Evolutionary conservation across 345 rosid species (phyloP).

Genomic region (Citrus sp.): DNA sequence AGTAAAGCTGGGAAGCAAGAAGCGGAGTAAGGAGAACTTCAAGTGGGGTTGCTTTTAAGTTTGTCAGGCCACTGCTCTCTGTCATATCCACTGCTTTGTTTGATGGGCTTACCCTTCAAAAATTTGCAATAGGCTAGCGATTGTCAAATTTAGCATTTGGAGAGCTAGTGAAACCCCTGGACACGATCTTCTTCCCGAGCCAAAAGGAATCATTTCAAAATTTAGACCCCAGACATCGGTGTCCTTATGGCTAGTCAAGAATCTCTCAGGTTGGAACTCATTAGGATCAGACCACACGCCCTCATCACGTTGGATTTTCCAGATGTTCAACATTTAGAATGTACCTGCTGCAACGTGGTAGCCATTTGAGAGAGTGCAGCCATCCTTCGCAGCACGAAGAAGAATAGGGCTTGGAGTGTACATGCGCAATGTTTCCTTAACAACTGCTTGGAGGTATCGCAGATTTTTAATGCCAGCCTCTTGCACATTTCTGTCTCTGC

Average conservation of each 20-base stretch:
- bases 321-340: background rate
- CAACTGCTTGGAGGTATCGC: slow-evolving; percentile 21
- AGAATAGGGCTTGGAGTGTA: slow-evolving; percentile 26
- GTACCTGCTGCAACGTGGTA: too few species aligned
- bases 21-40: slow-evolving; percentile 32
- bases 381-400: slow-evolving; percentile 17
- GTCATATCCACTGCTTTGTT: slow-evolving; percentile 30
- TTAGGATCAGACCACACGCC: slow-evolving; percentile 17
- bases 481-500: slow-evolving; percentile 7
- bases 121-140: slow-evolving; percentile 38
- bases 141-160: slow-evolving; percentile 27
- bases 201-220: slow-evolving; percentile 38
- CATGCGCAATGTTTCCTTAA: slow-evolving; percentile 37
- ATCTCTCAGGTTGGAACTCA: slow-evolving; percentile 29
- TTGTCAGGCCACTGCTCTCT: slow-evolving; percentile 19
- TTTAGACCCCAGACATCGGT: slow-evolving; percentile 30
- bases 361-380: too few species aligned
- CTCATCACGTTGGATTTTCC: slow-evolving; percentile 29
- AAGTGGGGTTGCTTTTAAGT: slow-evolving; percentile 36
- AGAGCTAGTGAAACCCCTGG: slow-evolving; percentile 30
- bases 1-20: slow-evolving; percentile 19
- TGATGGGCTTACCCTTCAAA: slow-evolving; percentile 29
- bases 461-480: slow-evolving; percentile 17
- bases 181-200: slow-evolving; percentile 36
- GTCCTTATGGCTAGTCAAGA: slow-evolving; percentile 20